These are phyloP conservation scores for Diplotaxis tenuifolia DNA, from an alignment of 345 rosid species.

Conservation along the genomic window DNA sequence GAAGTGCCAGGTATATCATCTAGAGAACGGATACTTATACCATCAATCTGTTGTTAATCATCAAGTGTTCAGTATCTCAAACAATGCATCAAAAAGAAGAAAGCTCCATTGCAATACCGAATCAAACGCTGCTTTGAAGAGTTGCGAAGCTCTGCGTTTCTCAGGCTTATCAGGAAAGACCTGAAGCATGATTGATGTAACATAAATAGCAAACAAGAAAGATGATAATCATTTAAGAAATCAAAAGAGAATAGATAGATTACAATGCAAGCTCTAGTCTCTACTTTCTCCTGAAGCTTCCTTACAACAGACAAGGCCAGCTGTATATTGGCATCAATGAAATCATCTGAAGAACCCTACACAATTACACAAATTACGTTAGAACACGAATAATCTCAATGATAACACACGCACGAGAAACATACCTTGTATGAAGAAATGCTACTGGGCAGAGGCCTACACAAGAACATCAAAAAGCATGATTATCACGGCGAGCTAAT, in stretches of 20 bases:
- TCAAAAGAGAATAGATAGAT: slow-evolving; percentile 27
- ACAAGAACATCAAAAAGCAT: slow-evolving; percentile 18
- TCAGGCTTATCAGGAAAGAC: slow-evolving; percentile 92
- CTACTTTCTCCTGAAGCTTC: slow-evolving; percentile 70
- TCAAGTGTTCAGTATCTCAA: neutral
- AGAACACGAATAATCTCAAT: too few relatives aligned
- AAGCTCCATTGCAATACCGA: slow-evolving; percentile 44
- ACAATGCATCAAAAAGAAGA: neutral
- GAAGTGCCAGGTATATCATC: slow-evolving; percentile 75
- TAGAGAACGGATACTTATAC: slow-evolving; percentile 69
- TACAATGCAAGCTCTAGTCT: slow-evolving; percentile 84
- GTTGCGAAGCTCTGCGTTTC: slow-evolving; percentile 71
- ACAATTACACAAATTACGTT: slow-evolving; percentile 28
- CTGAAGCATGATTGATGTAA: slow-evolving; percentile 39
- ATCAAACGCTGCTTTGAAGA: slow-evolving; percentile 76
- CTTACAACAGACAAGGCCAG: slow-evolving; percentile 69
- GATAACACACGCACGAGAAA: neutral
- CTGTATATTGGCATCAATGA: slow-evolving; percentile 92
- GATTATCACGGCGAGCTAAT: slow-evolving; percentile 9
- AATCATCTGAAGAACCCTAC: slow-evolving; percentile 96
- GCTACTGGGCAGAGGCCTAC: slow-evolving; percentile 84
- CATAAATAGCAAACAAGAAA: neutral
- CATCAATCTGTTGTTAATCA: slow-evolving; percentile 55
- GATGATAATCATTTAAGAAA: neutral
- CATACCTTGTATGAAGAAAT: slow-evolving; percentile 84